Base-by-base conservation (phyloP, 805 yeast species). In the Metschnikowia amazonensis region DNA sequence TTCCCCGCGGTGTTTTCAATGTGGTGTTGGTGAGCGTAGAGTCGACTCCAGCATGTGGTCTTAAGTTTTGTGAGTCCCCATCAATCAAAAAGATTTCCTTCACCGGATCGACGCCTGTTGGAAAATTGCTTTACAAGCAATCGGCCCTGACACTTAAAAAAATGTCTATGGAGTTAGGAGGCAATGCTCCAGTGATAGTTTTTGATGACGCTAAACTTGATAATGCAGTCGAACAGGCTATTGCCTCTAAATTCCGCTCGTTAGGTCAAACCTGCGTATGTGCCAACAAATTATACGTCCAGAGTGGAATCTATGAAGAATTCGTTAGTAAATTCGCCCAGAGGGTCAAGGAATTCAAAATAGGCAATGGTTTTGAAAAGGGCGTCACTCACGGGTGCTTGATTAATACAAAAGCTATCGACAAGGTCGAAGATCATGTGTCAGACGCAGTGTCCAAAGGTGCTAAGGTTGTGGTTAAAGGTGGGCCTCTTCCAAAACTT, bases 211-310 rank as follows among this genome's bases (percentile, higher is more conserved):
- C 88, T 9, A 79, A 83, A 50, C 53, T 85, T 17, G 84, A 79
- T 47, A 65, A 69, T 34, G 92, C 92, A 0, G 80, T 84, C 13
- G 74, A 73, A n/a, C 86, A 81, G 33, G 78, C 86, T 2, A 61
- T 84, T 47, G 80, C 76, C 7, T 76, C 82, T 50, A 86, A 86
- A 63, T 82, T 84, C 66, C 75, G 94, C 60, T 83, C 84, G 23
- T 75, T 84, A 35, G 94, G 94, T 49, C 94, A 86, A 65, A 84
- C 90, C 4, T 86, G 95, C 66, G 84, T 84, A 33, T 84, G 89
- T 61, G 89, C 89, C 37, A 84, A 84, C 65, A 73, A 90, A 58
- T 61, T 85, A 38, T 85, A 74, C 58, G 75, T 85, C 28, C 94
- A 86, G 57, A 75, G 72, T 36, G 68, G 69, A 9, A 61, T 86